A percentile compares a stretch with the other conserved stretches of the same genome.
These are phyloP conservation scores for Candida sp. DNA, from an alignment of 1,139 yeast species.

Conservation along the genomic window DNA sequence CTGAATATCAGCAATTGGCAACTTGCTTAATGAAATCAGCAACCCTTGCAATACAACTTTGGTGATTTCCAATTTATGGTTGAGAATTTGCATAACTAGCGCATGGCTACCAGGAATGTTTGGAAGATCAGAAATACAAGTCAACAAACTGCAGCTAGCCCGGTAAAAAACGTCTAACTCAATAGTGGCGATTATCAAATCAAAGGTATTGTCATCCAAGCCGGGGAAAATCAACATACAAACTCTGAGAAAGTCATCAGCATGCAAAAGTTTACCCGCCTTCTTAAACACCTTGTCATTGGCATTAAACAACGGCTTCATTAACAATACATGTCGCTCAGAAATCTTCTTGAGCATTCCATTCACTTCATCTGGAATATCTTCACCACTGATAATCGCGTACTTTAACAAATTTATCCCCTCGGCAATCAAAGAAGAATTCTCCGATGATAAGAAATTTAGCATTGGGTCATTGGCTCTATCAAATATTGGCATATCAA, in stretches of 20 bases:
- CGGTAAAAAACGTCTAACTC: conserved; percentile 33
- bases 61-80: conserved; percentile 33
- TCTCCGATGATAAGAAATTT: conserved; percentile 36
- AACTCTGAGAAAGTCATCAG: conserved; percentile 40
- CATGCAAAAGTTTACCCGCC: conserved; percentile 26
- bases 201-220: conserved; percentile 25
- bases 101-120: conserved; percentile 34
- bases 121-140: conserved; percentile 34
- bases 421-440: conserved; percentile 30
- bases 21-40: conserved; percentile 27
- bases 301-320: conserved; percentile 33
- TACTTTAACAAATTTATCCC: conserved; percentile 42
- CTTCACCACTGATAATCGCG: conserved; percentile 45
- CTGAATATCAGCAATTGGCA: conserved; percentile 38
- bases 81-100: conserved; percentile 40
- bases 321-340: conserved; percentile 28
- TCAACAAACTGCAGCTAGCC: conserved; percentile 29
- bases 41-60: conserved; percentile 33
- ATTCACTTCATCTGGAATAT: conserved; percentile 28
- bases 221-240: conserved; percentile 32
- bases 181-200: conserved; percentile 25
- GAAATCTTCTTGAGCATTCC: conserved; percentile 30
- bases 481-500: conserved; percentile 16
- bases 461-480: conserved; percentile 38
- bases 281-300: conserved; percentile 30